Base-by-base conservation (phyloP, 2,329 filamentous ascomycete species). In the Hypocreales sp. region DNA sequence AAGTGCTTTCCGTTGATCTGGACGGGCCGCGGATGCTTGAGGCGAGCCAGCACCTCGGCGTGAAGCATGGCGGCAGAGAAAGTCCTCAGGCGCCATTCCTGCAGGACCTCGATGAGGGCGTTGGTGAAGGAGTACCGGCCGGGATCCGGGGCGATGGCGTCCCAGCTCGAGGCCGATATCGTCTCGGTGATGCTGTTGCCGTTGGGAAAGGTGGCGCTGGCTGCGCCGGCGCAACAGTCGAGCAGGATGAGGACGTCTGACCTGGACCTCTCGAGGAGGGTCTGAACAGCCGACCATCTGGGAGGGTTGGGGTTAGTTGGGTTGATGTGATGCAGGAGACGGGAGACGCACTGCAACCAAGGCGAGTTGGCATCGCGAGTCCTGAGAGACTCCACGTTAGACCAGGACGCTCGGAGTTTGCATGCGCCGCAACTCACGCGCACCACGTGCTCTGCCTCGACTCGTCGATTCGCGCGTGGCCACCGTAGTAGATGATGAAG, bases 31-130 rank as follows among this genome's bases (percentile, higher is more conserved):
- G 67, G 67, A 34, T 72, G 67, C 38, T 72, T 72, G 2, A 72
- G 42, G 3, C 67, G 62, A n/a, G 67, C 67, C 11, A 72, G 51
- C 7, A 72, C 55, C 37, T 72, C 67, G 13, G 67, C 67, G 36
- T 72, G 67, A 5, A 72, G 51, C 67, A 72, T 72, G 15, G 66
- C 67, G 11, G 65, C 67, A 6, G 67, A 72, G 37, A 66, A 72
- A 0, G 56, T 58, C 29, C 61, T 58, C 8, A 56, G 38, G 15
- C 60, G 57, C 67, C 67, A 72, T 37, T 71, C 64, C 30, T 63
- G 58, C 10, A 72, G 49, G 1, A 72, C 67, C 33, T 72, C 67
- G 23, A 72, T 70, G 10, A 72, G 50, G 14, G 64, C 61, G 28
- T 64, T 67, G 3, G 66, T 71, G 38, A 72, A 72, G 0, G 67